Evolutionary conservation across 345 rosid genomes (phyloP), one percentile per base, ranked within the genome.

Genomic region (Raphanus sativus): DNA sequence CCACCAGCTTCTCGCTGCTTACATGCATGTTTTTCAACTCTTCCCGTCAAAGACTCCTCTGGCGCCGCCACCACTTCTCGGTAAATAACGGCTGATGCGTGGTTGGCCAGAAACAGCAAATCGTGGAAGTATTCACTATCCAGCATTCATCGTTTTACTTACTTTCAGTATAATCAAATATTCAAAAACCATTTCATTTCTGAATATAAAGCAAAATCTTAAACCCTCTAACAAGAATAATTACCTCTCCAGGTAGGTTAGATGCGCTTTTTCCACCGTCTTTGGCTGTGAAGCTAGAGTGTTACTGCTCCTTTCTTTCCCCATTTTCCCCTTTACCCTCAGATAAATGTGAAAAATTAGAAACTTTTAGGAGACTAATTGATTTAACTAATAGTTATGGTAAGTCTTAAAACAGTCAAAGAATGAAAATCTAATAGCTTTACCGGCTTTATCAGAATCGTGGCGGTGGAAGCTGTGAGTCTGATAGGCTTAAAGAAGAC

Each of bases 241-340:
- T 29, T 70, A 70, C 74, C 64, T 70, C 33, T 56, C 33, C 52
- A 50, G 64, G 59, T 54, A 32, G 64, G 38, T 67, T 12, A 3
- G 15, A 24, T 24, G 8, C 62, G 28, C 40, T 34, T 34, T 9
- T 34, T 34, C 40, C 40, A 34, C 61, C 16, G 6, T 4, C 1
- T 48, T 48, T 48, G 58, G 9, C 58, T 2, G 26, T 48, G 55
- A n/a, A 48, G 17, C 24, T 50, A 6, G 8, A 58, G 30, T 58
- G 30, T 24, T 21, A 24, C 30, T 58, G n/a, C 29, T 58, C 30
- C 30, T 58, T 24, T 58, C 62, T 32, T 32, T 54, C 62, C 34
- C 50, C 30, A 32, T 69, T 54, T 32, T 52, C 42, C 72, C 11
- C n/a, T n/a, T n/a, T n/a, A n/a, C n/a, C n/a, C 62, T 30, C 29